Evolutionary conservation across 495 filamentous ascomycete genomes (phyloP).

Genomic region (Xylaria curta): DNA sequence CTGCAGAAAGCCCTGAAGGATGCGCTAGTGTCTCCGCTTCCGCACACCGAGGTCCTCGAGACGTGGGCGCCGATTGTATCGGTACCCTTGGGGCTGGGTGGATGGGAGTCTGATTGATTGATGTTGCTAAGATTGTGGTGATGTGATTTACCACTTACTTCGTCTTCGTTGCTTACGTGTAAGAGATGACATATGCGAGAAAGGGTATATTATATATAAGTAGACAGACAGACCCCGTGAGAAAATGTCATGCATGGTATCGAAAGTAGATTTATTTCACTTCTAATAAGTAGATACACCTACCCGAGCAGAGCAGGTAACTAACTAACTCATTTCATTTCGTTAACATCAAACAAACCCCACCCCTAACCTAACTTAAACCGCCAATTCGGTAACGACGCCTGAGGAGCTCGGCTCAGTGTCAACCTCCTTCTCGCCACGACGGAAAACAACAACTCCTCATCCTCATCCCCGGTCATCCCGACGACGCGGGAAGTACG

Average conservation of each 20-base stretch:
- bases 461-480: too few species aligned
- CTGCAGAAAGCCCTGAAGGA: slow-evolving; percentile 45
- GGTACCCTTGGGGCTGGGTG: slow-evolving; percentile 66
- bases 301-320: not conserved
- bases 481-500: slow-evolving; percentile 51
- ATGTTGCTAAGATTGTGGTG: slow-evolving; percentile 62
- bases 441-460: slow-evolving; percentile 42
- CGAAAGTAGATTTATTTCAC: not conserved
- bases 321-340: too few species aligned
- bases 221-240: too few species aligned
- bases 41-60: slow-evolving; percentile 66
- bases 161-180: not conserved
- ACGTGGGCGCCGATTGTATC: slow-evolving; percentile 59
- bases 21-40: slow-evolving; percentile 55
- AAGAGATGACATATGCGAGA: not conserved
- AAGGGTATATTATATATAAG: not conserved
- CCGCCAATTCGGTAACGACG: slow-evolving; percentile 50
- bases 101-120: too few species aligned
- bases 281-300: not conserved
- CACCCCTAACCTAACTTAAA: slow-evolving; percentile 40
- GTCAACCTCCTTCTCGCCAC: slow-evolving; percentile 38
- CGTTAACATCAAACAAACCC: not conserved
- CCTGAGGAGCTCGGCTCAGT: slow-evolving; percentile 51
- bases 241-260: not conserved
- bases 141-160: slow-evolving; percentile 16